Conservation (phyloP, 2,329 filamentous ascomycete genomes). For the Colletotrichum limetticola region DNA sequence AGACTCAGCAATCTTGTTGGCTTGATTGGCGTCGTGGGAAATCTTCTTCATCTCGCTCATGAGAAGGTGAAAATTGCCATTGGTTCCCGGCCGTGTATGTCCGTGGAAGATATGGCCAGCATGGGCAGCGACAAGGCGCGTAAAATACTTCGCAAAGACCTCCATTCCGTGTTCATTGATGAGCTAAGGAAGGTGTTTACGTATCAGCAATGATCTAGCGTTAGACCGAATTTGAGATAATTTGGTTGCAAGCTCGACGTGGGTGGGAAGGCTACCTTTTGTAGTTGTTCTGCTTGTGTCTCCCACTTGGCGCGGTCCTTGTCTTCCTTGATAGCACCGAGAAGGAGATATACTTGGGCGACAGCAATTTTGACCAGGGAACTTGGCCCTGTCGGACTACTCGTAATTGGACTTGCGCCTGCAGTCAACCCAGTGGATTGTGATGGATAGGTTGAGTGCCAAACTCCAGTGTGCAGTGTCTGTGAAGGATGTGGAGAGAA, state of each 20-base stretch:
- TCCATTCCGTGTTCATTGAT: slow-evolving; percentile 99
- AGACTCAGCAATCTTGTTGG: slow-evolving; percentile 90
- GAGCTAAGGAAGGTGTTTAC: slow-evolving; percentile 65
- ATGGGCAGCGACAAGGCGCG: slow-evolving; percentile 91
- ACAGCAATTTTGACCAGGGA: slow-evolving; percentile 92
- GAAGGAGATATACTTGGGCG: slow-evolving; percentile 92
- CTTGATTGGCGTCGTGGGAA: slow-evolving; percentile 81
- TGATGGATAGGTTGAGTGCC: slow-evolving; percentile 67
- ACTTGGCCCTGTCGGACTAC: slow-evolving; percentile 70
- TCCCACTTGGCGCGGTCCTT: slow-evolving; percentile 93
- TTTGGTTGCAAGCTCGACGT: slow-evolving; percentile 6
- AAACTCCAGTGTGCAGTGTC: slow-evolving; percentile 65
- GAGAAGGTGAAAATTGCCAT: slow-evolving; percentile 86
- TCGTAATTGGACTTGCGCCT: slow-evolving; percentile 70
- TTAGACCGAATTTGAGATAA: background rate
- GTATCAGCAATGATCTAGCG: slow-evolving; percentile 30
- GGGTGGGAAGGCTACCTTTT: slow-evolving; percentile 73
- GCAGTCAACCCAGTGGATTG: slow-evolving; percentile 67
- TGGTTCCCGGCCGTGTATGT: slow-evolving; percentile 76
- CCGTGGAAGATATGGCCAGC: slow-evolving; percentile 90
- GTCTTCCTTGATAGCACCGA: slow-evolving; percentile 95
- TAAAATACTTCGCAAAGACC: slow-evolving; percentile 95
- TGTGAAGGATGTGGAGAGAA: slow-evolving; percentile 72
- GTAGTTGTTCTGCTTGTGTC: slow-evolving; percentile 88
- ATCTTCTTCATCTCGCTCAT: slow-evolving; percentile 88